phyloP scores from a whole-genome alignment of 1,139 yeast species.

The Pichia sp. region DNA sequence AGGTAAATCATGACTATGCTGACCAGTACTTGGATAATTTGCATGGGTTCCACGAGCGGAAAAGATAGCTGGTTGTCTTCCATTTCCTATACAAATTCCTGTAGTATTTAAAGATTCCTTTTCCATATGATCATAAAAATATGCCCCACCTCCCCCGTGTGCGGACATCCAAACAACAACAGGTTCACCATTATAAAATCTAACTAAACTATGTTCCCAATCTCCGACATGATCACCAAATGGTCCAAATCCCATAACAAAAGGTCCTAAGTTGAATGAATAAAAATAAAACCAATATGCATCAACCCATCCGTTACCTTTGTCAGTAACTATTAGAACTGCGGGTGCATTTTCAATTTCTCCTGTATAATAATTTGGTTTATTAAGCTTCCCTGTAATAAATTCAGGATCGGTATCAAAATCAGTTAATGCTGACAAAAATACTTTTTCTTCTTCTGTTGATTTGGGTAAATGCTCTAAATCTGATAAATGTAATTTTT shows the following conservation, averaged over 20 bases:
- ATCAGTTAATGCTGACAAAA: constrained; percentile 61
- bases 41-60: constrained; percentile 97
- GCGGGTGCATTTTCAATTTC: constrained; percentile 74
- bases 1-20: constrained; percentile 92
- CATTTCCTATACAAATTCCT: constrained; percentile 13
- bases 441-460: constrained; percentile 31
- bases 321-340: constrained; percentile 74
- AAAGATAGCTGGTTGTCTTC: constrained; percentile 63
- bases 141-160: constrained; percentile 96
- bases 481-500: constrained; percentile 33
- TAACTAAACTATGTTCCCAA: constrained; percentile 92
- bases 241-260: constrained; percentile 96
- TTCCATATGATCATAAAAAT: constrained; percentile 67
- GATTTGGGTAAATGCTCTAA: constrained; percentile 31
- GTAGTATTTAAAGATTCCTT: constrained; percentile 12
- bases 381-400: constrained; percentile 68
- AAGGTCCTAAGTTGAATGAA: constrained; percentile 91
- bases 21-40: constrained; percentile 92
- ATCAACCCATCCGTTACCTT: constrained; percentile 89
- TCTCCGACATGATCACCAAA: constrained; percentile 97
- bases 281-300: constrained; percentile 96
- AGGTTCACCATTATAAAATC: constrained; percentile 79
- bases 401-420: constrained; percentile 75
- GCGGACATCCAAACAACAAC: constrained; percentile 98
- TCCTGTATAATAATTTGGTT: constrained; percentile 70